A percentile compares a stretch with the other conserved stretches of the same genome.
Conservation (phyloP, 371 early-diverging fungal genomes). For the Chytridium lagenaria region DNA sequence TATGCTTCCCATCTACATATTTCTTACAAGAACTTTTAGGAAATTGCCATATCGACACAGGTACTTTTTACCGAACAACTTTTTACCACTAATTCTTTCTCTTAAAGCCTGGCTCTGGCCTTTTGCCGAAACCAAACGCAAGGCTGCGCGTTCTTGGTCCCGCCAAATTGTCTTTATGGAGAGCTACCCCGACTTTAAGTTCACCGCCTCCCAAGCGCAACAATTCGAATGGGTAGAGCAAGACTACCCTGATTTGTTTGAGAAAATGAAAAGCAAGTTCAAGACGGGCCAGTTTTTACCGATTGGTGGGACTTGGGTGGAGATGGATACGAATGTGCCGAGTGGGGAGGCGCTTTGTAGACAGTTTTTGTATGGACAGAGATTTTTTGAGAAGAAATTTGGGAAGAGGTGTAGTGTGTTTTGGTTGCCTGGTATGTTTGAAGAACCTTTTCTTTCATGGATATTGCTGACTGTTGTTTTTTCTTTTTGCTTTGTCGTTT, state of each 20-base stretch:
- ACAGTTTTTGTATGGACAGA: conserved; percentile 83
- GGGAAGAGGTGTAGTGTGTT: conserved; percentile 81
- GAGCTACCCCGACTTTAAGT: conserved; percentile 83
- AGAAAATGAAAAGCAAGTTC: conserved; percentile 71
- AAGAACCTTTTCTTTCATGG: no score
- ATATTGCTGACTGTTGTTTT: no score
- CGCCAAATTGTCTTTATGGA: conserved; percentile 54
- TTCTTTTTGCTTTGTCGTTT: no score
- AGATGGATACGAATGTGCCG: conserved; percentile 97
- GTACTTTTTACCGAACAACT: conserved; percentile 19
- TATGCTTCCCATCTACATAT: no score
- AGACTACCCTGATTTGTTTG: conserved; percentile 83
- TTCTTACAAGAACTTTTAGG: no score
- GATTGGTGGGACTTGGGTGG: conserved; percentile 97
- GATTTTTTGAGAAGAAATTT: conserved; percentile 78
- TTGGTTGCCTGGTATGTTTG: no score
- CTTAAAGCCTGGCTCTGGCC: conserved; percentile 78
- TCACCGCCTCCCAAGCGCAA: conserved; percentile 94
- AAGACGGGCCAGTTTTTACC: conserved; percentile 86
- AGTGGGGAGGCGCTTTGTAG: conserved; percentile 93
- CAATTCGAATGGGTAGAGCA: conserved; percentile 92
- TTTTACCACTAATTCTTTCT: conserved; percentile 1
- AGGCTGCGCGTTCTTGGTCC: conserved; percentile 89
- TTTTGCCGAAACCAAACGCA: conserved; percentile 94
- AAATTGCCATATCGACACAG: conserved; percentile 81